A percentile compares a stretch with the other conserved stretches of the same genome.
These are phyloP conservation scores for Phytophthora lateralis DNA, from an alignment of 352 stramenopile genomes.

Conservation along the genomic window DNA sequence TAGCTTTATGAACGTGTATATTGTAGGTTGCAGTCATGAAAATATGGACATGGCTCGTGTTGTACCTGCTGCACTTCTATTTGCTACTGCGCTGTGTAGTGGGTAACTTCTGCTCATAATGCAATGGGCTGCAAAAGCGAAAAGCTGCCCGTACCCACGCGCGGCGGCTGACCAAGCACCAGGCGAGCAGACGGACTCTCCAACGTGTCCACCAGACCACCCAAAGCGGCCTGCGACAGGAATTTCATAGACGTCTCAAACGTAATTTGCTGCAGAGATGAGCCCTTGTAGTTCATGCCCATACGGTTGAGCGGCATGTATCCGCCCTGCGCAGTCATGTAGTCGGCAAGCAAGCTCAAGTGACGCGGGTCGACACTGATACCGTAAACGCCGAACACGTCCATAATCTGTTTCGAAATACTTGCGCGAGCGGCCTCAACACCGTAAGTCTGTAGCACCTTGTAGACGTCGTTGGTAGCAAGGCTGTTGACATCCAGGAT, in stretches of 20 bases:
- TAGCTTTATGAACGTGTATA: constrained; percentile 40
- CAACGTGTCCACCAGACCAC: constrained; percentile 89
- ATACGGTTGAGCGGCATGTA: constrained; percentile 98
- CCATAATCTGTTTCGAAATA: constrained; percentile 99
- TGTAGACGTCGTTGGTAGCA: constrained; percentile 98
- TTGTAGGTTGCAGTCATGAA: constrained; percentile 41
- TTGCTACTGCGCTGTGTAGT: constrained; percentile 18
- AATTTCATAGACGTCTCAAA: constrained; percentile 99
- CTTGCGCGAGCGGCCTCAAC: constrained; percentile 97
- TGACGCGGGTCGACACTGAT: constrained; percentile 98
- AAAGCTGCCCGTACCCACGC: constrained; percentile 96
- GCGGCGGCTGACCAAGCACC: constrained; percentile 94
- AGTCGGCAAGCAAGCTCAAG: constrained; percentile 98
- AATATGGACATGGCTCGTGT: constrained; percentile 39
- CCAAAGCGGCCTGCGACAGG: constrained; percentile 95
- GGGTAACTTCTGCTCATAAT: constrained; percentile 52
- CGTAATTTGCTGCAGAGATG: constrained; percentile 98
- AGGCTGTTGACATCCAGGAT: constrained; percentile 95
- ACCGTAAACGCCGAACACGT: constrained; percentile 99
- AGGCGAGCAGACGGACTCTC: constrained; percentile 95
- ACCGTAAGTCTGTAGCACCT: constrained; percentile 96
- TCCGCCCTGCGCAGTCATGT: constrained; percentile 98
- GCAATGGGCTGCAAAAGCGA: constrained; percentile 91
- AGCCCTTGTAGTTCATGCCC: constrained; percentile 96
- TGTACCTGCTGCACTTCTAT: constrained; percentile 35